A percentile compares a stretch with the other conserved stretches of the same genome.
phyloP scores from a whole-genome alignment of 495 filamentous ascomycete species.

The Aspergillus homomorphus region DNA sequence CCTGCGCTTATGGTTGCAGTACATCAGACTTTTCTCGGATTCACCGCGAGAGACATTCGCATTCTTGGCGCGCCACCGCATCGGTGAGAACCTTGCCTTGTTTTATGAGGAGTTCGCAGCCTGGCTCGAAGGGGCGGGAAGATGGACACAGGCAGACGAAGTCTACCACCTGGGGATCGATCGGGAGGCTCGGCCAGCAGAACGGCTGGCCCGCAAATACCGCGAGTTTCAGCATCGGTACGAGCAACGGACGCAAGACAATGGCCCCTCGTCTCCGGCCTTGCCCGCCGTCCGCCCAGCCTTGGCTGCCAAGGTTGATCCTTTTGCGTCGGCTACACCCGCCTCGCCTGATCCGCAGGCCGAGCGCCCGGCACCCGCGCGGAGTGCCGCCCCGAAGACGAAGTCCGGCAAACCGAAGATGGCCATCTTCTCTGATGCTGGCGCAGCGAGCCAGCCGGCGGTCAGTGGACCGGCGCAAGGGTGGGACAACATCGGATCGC shows the following conservation, averaged over 20 bases:
- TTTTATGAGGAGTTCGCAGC: slow-evolving; percentile 97
- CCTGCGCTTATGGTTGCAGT: slow-evolving; percentile 88
- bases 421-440: slow-evolving; percentile 82
- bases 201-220: slow-evolving; percentile 81
- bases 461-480: slow-evolving; percentile 57
- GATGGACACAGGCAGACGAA: slow-evolving; percentile 92
- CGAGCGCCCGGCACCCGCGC: slow-evolving; percentile 39
- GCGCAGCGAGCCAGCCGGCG: slow-evolving; percentile 41
- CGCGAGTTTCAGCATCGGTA: slow-evolving; percentile 82
- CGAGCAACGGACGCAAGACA: slow-evolving; percentile 55
- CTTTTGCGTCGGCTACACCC: slow-evolving; percentile 56
- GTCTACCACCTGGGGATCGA: slow-evolving; percentile 87
- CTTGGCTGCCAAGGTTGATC: slow-evolving; percentile 79
- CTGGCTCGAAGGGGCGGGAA: slow-evolving; percentile 80
- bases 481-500: slow-evolving; percentile 88
- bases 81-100: slow-evolving; percentile 85
- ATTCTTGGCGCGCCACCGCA: slow-evolving; percentile 81
- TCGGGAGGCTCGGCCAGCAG: slow-evolving; percentile 76
- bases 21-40: slow-evolving; percentile 89
- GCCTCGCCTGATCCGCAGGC: slow-evolving; percentile 63
- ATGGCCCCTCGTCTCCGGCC: slow-evolving; percentile 79
- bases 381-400: slow-evolving; percentile 52
- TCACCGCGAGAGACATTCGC: slow-evolving; percentile 87
- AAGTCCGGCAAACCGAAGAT: slow-evolving; percentile 73
- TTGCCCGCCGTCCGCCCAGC: slow-evolving; percentile 80